A percentile compares a stretch with the other conserved stretches of the same genome.
Conservation (phyloP, 2,329 filamentous ascomycete genomes). For the Tolypocladium endophyticum region DNA sequence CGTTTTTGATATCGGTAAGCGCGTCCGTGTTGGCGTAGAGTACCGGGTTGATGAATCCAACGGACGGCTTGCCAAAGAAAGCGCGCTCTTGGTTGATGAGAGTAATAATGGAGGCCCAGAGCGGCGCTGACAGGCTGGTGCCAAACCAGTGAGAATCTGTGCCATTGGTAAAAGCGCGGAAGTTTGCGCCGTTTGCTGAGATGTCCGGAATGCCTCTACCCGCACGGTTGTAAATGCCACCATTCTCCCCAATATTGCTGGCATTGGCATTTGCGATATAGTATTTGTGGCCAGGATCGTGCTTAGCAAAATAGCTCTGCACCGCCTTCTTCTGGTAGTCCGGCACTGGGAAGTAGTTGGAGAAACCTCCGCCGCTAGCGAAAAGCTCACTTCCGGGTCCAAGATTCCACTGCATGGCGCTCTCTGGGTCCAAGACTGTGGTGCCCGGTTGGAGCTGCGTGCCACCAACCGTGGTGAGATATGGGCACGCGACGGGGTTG, state of each 20-base stretch:
- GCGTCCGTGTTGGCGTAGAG: slow-evolving; percentile 22
- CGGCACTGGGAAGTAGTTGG: slow-evolving; percentile 19
- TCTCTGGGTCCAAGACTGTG: slow-evolving; percentile 4
- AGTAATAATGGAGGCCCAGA: slow-evolving; percentile 10
- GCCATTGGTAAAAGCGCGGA: slow-evolving; percentile 9
- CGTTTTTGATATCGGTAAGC: slow-evolving; percentile 27
- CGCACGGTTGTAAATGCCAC: slow-evolving; percentile 20
- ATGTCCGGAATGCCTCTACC: slow-evolving; percentile 28
- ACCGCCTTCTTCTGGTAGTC: slow-evolving; percentile 16
- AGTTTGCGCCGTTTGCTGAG: slow-evolving; percentile 38
- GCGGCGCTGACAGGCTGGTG: slow-evolving; percentile 9
- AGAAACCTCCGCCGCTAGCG: slow-evolving; percentile 20
- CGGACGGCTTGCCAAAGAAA: slow-evolving; percentile 19
- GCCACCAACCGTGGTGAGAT: slow-evolving; percentile 1
- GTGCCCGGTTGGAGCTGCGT: neutral
- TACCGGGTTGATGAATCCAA: slow-evolving; percentile 30
- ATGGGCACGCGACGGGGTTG: slow-evolving; percentile 1
- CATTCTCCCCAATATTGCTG: slow-evolving; percentile 19
- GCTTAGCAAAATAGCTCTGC: slow-evolving; percentile 12
- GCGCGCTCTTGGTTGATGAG: slow-evolving; percentile 11
- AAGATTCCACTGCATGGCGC: slow-evolving; percentile 5
- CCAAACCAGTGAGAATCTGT: slow-evolving; percentile 5
- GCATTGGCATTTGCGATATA: slow-evolving; percentile 18
- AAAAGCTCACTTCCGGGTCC: slow-evolving; percentile 6
- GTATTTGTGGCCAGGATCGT: slow-evolving; percentile 12